These are phyloP conservation scores for Paramecium tetraurelia DNA, from an alignment of 73 alveolate genomes.

Conservation along the genomic window DNA sequence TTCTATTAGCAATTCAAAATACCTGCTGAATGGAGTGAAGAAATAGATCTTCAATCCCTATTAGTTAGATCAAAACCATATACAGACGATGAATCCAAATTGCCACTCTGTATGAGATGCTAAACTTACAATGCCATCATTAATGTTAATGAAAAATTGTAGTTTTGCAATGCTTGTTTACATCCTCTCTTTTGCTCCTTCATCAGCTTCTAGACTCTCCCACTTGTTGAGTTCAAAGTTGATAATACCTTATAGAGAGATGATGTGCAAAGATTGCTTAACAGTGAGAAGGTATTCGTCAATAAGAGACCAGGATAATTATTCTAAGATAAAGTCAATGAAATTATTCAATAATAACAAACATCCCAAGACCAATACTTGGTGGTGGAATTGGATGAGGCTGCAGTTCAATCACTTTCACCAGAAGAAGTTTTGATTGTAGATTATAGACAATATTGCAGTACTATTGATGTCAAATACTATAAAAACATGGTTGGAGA, in stretches of 20 bases:
- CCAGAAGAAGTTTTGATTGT: slow-evolving; percentile 54
- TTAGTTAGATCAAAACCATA: slow-evolving; percentile 55
- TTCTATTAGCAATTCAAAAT: slow-evolving; percentile 29
- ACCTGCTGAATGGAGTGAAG: slow-evolving; percentile 66
- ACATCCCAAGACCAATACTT: slow-evolving; percentile 1
- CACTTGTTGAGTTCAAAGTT: slow-evolving; percentile 50
- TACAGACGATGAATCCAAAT: slow-evolving; percentile 16
- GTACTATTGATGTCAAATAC: neutral
- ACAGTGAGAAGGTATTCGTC: slow-evolving; percentile 9
- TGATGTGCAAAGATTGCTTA: neutral
- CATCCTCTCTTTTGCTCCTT: slow-evolving; percentile 40
- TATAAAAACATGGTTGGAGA: neutral
- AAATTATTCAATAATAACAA: neutral
- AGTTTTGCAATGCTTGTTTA: slow-evolving; percentile 39
- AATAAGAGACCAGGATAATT: neutral
- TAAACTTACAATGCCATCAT: neutral
- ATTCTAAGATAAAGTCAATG: neutral
- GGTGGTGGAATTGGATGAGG: slow-evolving; percentile 51
- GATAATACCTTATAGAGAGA: neutral
- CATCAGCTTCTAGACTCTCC: slow-evolving; percentile 4
- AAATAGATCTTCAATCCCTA: slow-evolving; percentile 41
- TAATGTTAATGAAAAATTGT: neutral
- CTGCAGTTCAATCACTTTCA: neutral
- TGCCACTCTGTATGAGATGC: neutral
- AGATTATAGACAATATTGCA: slow-evolving; percentile 40